These are phyloP conservation scores for Boletus vinaceobasis DNA, from an alignment of 768 basidiomycete genomes.

Conservation along the genomic window DNA sequence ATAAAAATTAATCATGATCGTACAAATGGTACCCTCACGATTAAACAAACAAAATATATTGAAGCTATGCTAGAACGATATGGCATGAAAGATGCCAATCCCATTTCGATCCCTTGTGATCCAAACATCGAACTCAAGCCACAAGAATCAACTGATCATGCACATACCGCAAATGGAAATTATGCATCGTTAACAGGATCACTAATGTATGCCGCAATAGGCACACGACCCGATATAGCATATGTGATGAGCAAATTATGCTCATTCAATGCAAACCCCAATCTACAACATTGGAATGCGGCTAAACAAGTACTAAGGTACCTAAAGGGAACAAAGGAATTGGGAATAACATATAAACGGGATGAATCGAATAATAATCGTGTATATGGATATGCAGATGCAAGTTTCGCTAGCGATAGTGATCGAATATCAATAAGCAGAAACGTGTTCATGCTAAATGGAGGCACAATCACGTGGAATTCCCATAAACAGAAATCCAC, in stretches of 20 bases:
- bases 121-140: background rate
- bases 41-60: slow-evolving; percentile 9
- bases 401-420: too few relatives aligned
- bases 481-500: too few relatives aligned
- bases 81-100: background rate
- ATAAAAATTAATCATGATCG: background rate
- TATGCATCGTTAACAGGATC: slow-evolving; percentile 12
- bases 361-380: too few relatives aligned
- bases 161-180: background rate
- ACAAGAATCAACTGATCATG: rapidly evolving
- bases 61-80: background rate
- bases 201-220: slow-evolving; percentile 21
- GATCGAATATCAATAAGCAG: too few relatives aligned
- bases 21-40: background rate
- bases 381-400: too few relatives aligned
- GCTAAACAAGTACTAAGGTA: slow-evolving; percentile 17
- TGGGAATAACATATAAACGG: background rate
- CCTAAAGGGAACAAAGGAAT: slow-evolving; percentile 5
- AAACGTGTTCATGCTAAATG: too few relatives aligned
- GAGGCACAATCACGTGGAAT: too few relatives aligned
- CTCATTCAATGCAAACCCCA: slow-evolving; percentile 2
- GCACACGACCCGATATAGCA: slow-evolving; percentile 12
- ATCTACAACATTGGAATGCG: slow-evolving; percentile 7
- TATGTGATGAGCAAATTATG: slow-evolving; percentile 1
- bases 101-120: slow-evolving; percentile 2